Evolutionary conservation across 441 rosid genomes (phyloP), one percentile per base, ranked within the genome.

Genomic region (Populus hybrid): DNA sequence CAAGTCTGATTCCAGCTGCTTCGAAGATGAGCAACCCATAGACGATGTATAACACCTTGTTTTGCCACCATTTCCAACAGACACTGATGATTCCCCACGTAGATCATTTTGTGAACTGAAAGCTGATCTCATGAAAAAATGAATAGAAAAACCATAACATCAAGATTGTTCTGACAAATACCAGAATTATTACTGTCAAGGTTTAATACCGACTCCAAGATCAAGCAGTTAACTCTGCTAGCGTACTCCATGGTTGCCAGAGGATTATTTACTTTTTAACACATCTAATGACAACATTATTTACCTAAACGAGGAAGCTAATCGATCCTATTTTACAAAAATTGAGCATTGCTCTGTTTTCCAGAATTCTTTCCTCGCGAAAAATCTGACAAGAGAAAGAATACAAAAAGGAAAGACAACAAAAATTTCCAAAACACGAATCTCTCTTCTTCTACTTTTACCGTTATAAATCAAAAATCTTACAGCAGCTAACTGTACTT

Each of bases 41-140:
- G 86, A 76, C 5, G 87, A 24, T 54, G 80, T 24, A 69, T 59
- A 74, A 78, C 78, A 83, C 73, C 78, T 87, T 12, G 77, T 42
- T 82, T 84, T 83, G 79, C 80, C 75, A 42, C 83, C 88, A 82
- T 54, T 75, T 57, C 79, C 78, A 46, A 21, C 46, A 72, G 72
- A 71, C 72, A 82, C 84, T 4, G 83, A 78, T 21, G 74, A 76
- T 32, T 88, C 95, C 38, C 85, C 87, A 3, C 81, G 76, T 3
- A 38, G 50, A 67, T 86, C 97, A 66, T 83, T 89, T 20, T 59
- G 77, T 30, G 88, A 83, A 81, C 78, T 64, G 73, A 74, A 77
- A 76, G 75, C 83, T 83, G 79, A 38, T 30, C 70, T 38, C 76
- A 40, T 28, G 35, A 74, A 18, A 54, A 69, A 30, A 30, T 30